A percentile compares a stretch with the other conserved stretches of the same genome.
These are phyloP conservation scores for Camellia granthamiana DNA, from an alignment of 148 eudicot species.

Conservation along the genomic window DNA sequence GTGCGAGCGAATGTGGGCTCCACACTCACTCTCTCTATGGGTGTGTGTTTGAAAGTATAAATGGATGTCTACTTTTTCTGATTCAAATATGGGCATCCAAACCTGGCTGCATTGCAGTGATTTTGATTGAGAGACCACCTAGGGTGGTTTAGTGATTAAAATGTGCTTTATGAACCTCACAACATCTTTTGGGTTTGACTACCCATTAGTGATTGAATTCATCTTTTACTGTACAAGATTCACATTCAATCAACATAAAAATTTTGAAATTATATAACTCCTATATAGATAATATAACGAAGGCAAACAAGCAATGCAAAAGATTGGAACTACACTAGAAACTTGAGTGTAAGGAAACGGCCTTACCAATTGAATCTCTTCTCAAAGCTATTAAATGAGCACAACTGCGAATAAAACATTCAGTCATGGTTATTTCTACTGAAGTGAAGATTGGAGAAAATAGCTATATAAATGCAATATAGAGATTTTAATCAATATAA, in stretches of 20 bases:
- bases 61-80: too few species aligned
- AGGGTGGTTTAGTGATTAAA: too few species aligned
- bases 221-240: not conserved
- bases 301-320: too few species aligned
- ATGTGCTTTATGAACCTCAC: too few species aligned
- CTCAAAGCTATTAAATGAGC: slow-evolving; percentile 92
- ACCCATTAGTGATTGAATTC: not conserved
- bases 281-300: not conserved
- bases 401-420: slow-evolving; percentile 65
- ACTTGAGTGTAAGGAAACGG: not conserved
- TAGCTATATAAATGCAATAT: not conserved
- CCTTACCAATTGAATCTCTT: slow-evolving; percentile 93
- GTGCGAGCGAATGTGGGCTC: too few species aligned
- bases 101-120: too few species aligned
- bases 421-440: not conserved
- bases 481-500: not conserved
- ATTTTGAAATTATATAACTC: too few species aligned
- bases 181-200: too few species aligned
- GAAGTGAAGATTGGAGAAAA: not conserved
- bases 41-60: too few species aligned
- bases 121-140: too few species aligned
- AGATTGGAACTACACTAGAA: not conserved
- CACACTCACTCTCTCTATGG: too few species aligned
- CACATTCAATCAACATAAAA: not conserved
- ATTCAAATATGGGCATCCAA: too few species aligned